These are phyloP conservation scores for Neurospora sublineolata DNA, from an alignment of 495 filamentous ascomycete species.

Conservation along the genomic window DNA sequence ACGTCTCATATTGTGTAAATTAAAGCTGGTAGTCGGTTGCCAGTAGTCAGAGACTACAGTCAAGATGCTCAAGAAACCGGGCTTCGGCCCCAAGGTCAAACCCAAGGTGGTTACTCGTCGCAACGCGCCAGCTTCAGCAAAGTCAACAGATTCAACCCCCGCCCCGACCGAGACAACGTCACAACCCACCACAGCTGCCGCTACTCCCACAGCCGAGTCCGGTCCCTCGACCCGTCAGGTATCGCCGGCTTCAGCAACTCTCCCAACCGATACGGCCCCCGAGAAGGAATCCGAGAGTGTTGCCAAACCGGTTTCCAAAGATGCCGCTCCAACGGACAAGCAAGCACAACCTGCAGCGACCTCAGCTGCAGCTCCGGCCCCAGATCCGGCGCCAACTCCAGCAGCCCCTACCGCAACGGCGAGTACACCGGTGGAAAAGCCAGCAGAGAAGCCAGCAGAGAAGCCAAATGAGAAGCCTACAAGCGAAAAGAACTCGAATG, in stretches of 20 bases:
- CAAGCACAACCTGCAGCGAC: neutral
- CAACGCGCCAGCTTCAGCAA: neutral
- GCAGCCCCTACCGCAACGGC: neutral
- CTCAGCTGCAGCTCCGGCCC: neutral
- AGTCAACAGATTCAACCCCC: neutral
- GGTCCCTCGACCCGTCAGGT: neutral
- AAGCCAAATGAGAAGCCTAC: neutral
- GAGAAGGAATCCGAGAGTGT: neutral
- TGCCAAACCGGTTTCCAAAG: neutral
- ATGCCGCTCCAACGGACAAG: neutral
- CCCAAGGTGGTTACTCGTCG: slow-evolving; percentile 5
- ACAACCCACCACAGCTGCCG: neutral
- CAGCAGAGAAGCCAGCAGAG: neutral
- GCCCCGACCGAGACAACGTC: neutral
- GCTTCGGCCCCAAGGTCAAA: slow-evolving; percentile 32
- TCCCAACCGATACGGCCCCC: neutral
- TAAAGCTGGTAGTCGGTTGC: neutral
- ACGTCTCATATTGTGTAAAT: neutral
- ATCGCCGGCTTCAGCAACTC: neutral
- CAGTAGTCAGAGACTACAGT: slow-evolving; percentile 14
- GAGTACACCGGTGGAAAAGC: neutral
- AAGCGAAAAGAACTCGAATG: neutral
- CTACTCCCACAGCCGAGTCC: neutral
- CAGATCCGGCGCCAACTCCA: neutral
- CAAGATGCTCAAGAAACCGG: slow-evolving; percentile 35